Percentiles rank a stretch among this genome's conserved stretches.
Evolutionary conservation across 2,329 filamentous ascomycete species (phyloP).

Genomic region (Claviceps fusiformis): DNA sequence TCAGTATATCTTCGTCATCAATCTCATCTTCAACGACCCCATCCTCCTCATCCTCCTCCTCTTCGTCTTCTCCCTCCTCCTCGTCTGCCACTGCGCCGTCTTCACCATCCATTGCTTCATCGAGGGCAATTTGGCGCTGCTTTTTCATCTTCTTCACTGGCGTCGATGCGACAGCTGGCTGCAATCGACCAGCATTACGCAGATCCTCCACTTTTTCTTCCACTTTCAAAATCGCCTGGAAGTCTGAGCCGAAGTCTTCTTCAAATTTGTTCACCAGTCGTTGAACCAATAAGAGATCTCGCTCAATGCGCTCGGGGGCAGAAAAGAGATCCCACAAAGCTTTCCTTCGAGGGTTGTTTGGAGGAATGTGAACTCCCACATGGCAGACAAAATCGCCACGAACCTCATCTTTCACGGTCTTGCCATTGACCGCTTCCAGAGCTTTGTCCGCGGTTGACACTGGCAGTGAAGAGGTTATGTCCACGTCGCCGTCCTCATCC

Average conservation of each 20-base stretch:
- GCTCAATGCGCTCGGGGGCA: slow-evolving; percentile 81
- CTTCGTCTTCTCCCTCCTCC: slow-evolving; percentile 12
- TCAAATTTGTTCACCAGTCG: slow-evolving; percentile 78
- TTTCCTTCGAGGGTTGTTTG: slow-evolving; percentile 77
- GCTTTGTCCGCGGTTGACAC: slow-evolving; percentile 67
- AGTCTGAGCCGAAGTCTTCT: slow-evolving; percentile 62
- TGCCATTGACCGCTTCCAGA: slow-evolving; percentile 88
- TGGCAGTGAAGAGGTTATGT: slow-evolving; percentile 37
- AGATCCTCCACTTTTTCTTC: slow-evolving; percentile 79
- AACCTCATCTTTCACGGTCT: slow-evolving; percentile 88
- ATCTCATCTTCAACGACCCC: slow-evolving; percentile 71
- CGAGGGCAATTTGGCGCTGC: slow-evolving; percentile 44
- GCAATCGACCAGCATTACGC: slow-evolving; percentile 60
- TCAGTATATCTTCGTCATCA: slow-evolving; percentile 78
- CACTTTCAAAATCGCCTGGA: slow-evolving; percentile 66
- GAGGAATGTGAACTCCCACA: slow-evolving; percentile 88
- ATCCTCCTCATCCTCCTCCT: slow-evolving; percentile 70
- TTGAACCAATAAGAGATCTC: slow-evolving; percentile 72
- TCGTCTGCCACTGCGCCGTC: slow-evolving; percentile 60
- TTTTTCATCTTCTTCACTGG: slow-evolving; percentile 47
- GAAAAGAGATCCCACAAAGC: slow-evolving; percentile 95
- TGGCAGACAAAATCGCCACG: slow-evolving; percentile 96
- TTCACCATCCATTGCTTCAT: slow-evolving; percentile 49
- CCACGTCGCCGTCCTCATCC: slow-evolving; percentile 50
- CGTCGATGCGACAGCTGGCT: slow-evolving; percentile 44